These are phyloP conservation scores for Chalaropsis thielavioides DNA, from an alignment of 2,329 filamentous ascomycete species.

Conservation along the genomic window DNA sequence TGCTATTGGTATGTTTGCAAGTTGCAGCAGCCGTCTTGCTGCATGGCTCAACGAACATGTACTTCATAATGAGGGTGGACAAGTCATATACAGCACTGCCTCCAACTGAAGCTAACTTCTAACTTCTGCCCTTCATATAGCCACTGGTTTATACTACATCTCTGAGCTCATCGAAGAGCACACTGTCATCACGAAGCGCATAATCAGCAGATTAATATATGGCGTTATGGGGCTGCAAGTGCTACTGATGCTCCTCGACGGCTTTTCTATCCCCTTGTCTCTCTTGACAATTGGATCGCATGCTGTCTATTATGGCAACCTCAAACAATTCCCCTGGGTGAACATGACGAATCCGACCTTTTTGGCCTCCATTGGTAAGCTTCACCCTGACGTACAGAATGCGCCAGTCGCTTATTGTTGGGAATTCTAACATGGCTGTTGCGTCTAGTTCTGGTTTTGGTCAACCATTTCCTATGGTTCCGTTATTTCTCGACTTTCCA, in stretches of 20 bases:
- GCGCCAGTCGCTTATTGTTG: not conserved
- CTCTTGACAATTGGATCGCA: conserved; percentile 67
- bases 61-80: not conserved
- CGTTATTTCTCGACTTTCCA: conserved; percentile 65
- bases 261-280: conserved; percentile 66
- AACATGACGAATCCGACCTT: conserved; percentile 81
- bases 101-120: not conserved
- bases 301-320: conserved; percentile 75
- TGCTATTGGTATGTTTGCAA: conserved; percentile 55
- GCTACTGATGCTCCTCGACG: conserved; percentile 64
- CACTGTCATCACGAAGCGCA: conserved; percentile 75
- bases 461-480: conserved; percentile 96
- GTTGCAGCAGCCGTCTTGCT: not conserved
- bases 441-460: conserved; percentile 56
- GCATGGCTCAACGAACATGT: not conserved
- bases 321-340: conserved; percentile 60
- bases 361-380: conserved; percentile 61
- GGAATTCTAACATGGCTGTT: not conserved
- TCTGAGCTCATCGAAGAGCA: conserved; percentile 97
- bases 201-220: conserved; percentile 80
- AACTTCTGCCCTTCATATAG: conserved; percentile 35
- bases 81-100: not conserved
- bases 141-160: conserved; percentile 95
- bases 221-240: conserved; percentile 58
- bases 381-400: conserved; percentile 10